These are phyloP conservation scores for Chytriomyces sp. DNA, from an alignment of 192 early-diverging fungal species.

Conservation along the genomic window DNA sequence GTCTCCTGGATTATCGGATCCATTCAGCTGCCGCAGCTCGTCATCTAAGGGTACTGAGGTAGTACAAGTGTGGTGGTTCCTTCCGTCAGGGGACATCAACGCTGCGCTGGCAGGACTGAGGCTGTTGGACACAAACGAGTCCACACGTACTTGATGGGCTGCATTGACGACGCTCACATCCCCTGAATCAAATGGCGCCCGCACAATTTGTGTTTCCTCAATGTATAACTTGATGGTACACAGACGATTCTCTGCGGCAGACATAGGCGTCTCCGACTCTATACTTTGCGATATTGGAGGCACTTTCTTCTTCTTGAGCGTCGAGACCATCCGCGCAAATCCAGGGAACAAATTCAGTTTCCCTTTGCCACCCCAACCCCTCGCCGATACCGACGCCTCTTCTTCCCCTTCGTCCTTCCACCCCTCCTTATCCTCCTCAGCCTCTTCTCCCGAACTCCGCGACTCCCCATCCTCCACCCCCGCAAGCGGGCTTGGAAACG, in stretches of 20 bases:
- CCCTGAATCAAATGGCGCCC: constrained; percentile 18
- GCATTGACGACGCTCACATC: constrained; percentile 3
- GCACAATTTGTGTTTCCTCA: constrained; percentile 22
- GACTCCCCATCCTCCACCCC: neutral
- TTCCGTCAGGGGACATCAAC: neutral
- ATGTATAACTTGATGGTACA: constrained; percentile 14
- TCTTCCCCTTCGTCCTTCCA: neutral
- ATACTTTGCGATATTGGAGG: too few species aligned
- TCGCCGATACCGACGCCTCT: neutral
- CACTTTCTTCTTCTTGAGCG: constrained; percentile 2
- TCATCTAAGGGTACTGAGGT: neutral
- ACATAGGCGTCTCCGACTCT: neutral
- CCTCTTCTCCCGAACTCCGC: neutral
- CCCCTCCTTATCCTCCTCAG: neutral
- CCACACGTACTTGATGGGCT: neutral
- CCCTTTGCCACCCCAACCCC: neutral
- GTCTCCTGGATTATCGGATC: neutral
- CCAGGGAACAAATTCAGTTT: neutral
- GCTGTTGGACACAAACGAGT: constrained; percentile 1
- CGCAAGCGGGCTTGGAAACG: neutral
- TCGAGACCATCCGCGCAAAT: constrained; percentile 19
- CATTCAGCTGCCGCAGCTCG: too few species aligned
- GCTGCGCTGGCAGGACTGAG: neutral
- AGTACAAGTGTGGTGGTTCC: neutral
- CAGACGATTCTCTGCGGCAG: neutral